Evolutionary conservation across 441 rosid genomes (phyloP).

Genomic region (Gossypium schwendimanii): DNA sequence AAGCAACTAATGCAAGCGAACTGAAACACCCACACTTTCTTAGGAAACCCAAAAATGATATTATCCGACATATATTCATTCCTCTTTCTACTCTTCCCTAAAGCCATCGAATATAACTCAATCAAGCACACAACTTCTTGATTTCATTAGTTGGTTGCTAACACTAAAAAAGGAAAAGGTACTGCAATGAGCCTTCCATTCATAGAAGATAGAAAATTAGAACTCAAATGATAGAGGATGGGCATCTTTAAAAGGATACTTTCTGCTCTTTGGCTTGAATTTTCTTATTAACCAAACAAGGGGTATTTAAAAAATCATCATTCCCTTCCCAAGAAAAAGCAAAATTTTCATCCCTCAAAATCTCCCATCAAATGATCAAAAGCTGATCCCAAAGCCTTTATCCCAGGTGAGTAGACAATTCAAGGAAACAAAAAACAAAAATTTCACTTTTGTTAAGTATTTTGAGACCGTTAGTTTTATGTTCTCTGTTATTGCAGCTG

Average conservation of each 20-base stretch:
- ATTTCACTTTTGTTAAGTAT: neutral
- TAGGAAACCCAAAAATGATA: neutral
- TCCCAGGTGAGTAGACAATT: neutral
- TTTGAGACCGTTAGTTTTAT: too few species aligned
- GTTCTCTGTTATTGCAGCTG: too few species aligned
- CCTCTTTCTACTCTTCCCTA: neutral
- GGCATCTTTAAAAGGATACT: neutral
- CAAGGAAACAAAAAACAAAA: neutral
- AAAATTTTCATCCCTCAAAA: neutral
- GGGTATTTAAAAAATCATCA: neutral
- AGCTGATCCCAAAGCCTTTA: neutral
- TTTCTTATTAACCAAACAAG: conserved; percentile 7
- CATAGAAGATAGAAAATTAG: neutral
- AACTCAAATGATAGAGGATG: neutral
- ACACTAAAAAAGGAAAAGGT: neutral
- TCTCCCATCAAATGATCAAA: conserved; percentile 5
- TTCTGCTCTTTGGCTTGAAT: neutral
- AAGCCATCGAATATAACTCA: neutral
- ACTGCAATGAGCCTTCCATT: neutral
- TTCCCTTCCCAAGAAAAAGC: neutral
- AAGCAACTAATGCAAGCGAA: neutral
- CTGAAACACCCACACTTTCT: neutral
- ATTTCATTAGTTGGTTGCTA: neutral
- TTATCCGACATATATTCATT: neutral
- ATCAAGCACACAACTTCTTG: neutral